phyloP scores from a whole-genome alignment of 805 yeast genomes.

The Myxozyma neotropica region DNA sequence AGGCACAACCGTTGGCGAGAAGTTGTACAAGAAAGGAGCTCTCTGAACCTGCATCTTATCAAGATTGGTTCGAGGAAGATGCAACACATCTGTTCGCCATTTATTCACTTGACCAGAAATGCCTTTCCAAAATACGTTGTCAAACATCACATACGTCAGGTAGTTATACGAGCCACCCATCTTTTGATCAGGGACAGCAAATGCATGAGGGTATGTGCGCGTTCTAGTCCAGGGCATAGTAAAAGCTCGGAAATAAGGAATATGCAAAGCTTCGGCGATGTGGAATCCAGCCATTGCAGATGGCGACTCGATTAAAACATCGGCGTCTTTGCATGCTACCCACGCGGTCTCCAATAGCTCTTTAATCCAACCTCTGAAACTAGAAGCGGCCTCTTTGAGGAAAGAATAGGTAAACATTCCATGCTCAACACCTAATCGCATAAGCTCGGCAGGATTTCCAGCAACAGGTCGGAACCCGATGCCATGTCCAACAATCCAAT shows the following conservation, averaged over 20 bases:
- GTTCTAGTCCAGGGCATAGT: constrained; percentile 99
- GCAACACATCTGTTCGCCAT: constrained; percentile 76
- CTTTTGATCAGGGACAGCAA: constrained; percentile 89
- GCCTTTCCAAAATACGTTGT: constrained; percentile 91
- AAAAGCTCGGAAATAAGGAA: constrained; percentile 92
- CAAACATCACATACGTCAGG: constrained; percentile 90
- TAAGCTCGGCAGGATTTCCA: constrained; percentile 89
- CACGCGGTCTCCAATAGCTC: constrained; percentile 74
- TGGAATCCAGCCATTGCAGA: constrained; percentile 95
- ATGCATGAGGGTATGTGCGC: constrained; percentile 94
- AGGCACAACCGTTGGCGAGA: constrained; percentile 85
- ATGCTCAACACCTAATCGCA: constrained; percentile 90
- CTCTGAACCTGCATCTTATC: constrained; percentile 71
- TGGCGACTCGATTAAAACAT: constrained; percentile 90
- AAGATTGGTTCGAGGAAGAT: constrained; percentile 68
- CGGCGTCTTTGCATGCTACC: constrained; percentile 83
- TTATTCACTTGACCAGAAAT: constrained; percentile 81
- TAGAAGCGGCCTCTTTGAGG: constrained; percentile 76
- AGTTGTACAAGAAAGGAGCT: constrained; percentile 85
- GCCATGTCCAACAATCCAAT: constrained; percentile 70
- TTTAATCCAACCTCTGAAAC: constrained; percentile 80
- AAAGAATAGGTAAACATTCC: constrained; percentile 84
- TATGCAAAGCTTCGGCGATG: constrained; percentile 85
- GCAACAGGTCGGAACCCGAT: constrained; percentile 75
- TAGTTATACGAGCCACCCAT: constrained; percentile 92